Base-by-base conservation (phyloP, 768 basidiomycete species). In the Suillus decipiens region DNA sequence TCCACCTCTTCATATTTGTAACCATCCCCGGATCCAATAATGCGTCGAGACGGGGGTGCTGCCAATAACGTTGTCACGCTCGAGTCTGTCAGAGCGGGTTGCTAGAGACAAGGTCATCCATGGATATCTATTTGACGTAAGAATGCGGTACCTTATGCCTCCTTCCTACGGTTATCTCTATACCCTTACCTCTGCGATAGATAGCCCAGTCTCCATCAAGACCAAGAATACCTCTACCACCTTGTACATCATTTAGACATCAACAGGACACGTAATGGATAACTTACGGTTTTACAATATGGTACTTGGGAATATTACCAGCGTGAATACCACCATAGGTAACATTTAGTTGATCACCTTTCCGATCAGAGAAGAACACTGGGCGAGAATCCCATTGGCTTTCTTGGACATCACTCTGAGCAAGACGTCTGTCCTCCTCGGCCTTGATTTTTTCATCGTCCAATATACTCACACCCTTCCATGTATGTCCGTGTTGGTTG, bases 291-390 rank as follows among this genome's bases (percentile, higher is more conserved):
- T 77, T 79, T 57, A 86, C 79, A 53, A 84, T 69, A 64, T 78
- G 80, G 70, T 91, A 89, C 72, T 83, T 90, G 17, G 91, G 89
- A 31, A 91, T 74, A 67, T 89, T 84, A 17, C 86, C 81, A 34
- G 81, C 71, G 69, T 90, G 80, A 37, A 89, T 68, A 3, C 84
- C 77, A n/a, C 89, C 90, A 68, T 89, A 92, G 48, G 81, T 81
- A 37, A 90, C 74, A 69, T 89, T 92, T 60, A 86, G 75, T 50
- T 74, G 64, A 72, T 93, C 91, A 2, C 89, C 90, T 67, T 82
- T 84, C 57, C 81, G 79, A 71, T 92, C 90, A 14, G 85, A 85
- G 70, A 82, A 90, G 74, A 84, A 92, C 10, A 76, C 63, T 37
- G 70, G 72, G 34, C 63, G 74, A 50, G 71, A 71, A 47, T 70